Evolutionary conservation across 495 filamentous ascomycete genomes (phyloP).

Genomic region (Tetracladium marchalianum): DNA sequence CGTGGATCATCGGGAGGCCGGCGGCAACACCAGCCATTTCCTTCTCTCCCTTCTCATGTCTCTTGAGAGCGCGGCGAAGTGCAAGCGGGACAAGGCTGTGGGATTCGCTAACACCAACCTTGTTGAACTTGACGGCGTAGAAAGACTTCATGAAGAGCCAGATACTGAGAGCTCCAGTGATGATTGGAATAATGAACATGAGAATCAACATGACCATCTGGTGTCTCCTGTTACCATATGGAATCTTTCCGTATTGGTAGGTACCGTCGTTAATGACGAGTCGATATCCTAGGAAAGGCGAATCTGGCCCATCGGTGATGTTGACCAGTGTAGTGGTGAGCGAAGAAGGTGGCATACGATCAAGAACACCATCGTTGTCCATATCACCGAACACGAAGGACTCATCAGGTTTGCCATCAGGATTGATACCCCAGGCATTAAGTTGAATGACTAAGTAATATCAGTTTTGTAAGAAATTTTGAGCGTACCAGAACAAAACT

Average conservation of each 20-base stretch:
- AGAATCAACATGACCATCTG: constrained; percentile 51
- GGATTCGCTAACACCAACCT: constrained; percentile 48
- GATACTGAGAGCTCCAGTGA: constrained; percentile 38
- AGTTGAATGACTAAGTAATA: constrained; percentile 47
- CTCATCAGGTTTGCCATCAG: constrained; percentile 53
- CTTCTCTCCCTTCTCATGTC: constrained; percentile 6
- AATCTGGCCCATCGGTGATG: constrained; percentile 45
- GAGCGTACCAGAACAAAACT: constrained; percentile 31
- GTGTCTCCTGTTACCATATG: constrained; percentile 41
- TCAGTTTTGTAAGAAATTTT: constrained; percentile 56
- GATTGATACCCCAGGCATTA: constrained; percentile 60
- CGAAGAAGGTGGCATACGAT: constrained; percentile 52
- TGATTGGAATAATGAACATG: constrained; percentile 44
- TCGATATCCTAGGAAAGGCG: constrained; percentile 46
- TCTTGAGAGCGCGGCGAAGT: constrained; percentile 20
- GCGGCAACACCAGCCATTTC: background rate
- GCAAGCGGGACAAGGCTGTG: constrained; percentile 30
- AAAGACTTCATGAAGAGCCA: constrained; percentile 56
- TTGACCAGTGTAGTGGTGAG: constrained; percentile 36
- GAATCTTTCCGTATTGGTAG: constrained; percentile 40
- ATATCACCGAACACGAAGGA: constrained; percentile 50
- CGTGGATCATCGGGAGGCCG: background rate
- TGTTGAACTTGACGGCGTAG: constrained; percentile 64
- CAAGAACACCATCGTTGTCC: constrained; percentile 65
- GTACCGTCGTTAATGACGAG: constrained; percentile 47